These are phyloP conservation scores for Fraxinus dipetala DNA, from an alignment of 305 asterid genomes.

Conservation along the genomic window DNA sequence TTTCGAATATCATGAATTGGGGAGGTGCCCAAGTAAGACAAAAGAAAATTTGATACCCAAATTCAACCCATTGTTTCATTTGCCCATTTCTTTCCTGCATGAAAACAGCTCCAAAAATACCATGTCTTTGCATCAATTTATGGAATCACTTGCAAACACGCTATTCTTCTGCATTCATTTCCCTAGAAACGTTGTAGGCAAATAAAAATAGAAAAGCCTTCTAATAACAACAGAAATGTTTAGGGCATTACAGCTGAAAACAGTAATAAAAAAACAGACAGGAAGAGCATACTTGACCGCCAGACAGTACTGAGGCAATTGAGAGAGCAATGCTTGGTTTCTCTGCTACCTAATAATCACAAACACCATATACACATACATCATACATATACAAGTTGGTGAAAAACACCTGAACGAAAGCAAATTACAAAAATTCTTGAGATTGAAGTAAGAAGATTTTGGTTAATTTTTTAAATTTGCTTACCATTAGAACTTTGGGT, in stretches of 20 bases:
- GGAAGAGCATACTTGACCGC: conserved; percentile 56
- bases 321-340: conserved; percentile 92
- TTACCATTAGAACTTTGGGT: conserved; percentile 63
- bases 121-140: not conserved
- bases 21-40: not conserved
- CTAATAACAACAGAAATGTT: conserved; percentile 16
- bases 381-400: not conserved
- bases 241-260: not conserved
- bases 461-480: not conserved
- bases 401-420: not conserved
- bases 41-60: not conserved
- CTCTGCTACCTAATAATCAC: conserved; percentile 70
- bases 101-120: not conserved
- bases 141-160: not conserved
- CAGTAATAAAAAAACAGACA: not conserved
- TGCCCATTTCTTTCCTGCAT: not conserved
- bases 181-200: not conserved
- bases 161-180: not conserved
- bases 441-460: not conserved
- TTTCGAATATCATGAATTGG: not conserved
- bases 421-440: not conserved
- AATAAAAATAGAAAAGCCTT: not conserved
- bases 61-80: not conserved
- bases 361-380: not conserved
- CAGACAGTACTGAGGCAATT: conserved; percentile 72